These are phyloP conservation scores for Diplodia corticola DNA, from an alignment of 2,329 filamentous ascomycete species.

Conservation along the genomic window DNA sequence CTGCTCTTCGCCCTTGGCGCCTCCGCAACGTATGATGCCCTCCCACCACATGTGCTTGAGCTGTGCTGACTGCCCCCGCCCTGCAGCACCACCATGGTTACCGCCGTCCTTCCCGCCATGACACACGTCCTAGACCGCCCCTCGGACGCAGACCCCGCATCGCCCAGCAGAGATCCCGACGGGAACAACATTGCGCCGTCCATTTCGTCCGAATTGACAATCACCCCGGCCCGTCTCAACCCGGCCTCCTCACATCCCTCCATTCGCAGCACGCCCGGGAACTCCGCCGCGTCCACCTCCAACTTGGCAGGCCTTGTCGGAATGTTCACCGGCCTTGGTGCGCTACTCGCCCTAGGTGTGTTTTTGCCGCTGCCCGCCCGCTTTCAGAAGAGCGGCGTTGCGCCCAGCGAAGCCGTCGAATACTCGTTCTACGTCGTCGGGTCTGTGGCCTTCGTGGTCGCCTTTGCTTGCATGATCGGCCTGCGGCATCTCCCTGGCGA, in stretches of 20 bases:
- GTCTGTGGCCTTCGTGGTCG: conserved; percentile 68
- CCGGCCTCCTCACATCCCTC: conserved; percentile 28
- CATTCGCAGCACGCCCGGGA: conserved; percentile 53
- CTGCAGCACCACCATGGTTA: conserved; percentile 84
- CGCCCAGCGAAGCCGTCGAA: conserved; percentile 71
- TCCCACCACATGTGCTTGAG: neutral
- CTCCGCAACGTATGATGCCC: conserved; percentile 67
- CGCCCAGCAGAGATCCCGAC: conserved; percentile 34
- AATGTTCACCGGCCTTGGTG: conserved; percentile 88
- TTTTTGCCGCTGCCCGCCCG: conserved; percentile 86
- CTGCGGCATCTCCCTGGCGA: conserved; percentile 69
- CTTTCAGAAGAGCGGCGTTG: conserved; percentile 72
- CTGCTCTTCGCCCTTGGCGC: conserved; percentile 88
- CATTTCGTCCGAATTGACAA: conserved; percentile 72
- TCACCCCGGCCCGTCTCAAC: conserved; percentile 61
- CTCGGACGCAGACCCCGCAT: conserved; percentile 31
- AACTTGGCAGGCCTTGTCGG: conserved; percentile 86
- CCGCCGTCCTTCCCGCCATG: conserved; percentile 80
- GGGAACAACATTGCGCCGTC: conserved; percentile 64
- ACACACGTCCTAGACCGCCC: conserved; percentile 40
- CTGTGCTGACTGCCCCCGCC: conserved; percentile 6
- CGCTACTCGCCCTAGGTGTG: conserved; percentile 74
- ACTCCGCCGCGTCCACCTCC: conserved; percentile 49
- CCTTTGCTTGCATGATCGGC: conserved; percentile 75
- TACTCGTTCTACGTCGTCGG: conserved; percentile 89